phyloP scores from a whole-genome alignment of 495 filamentous ascomycete species.

The Podospora australis region DNA sequence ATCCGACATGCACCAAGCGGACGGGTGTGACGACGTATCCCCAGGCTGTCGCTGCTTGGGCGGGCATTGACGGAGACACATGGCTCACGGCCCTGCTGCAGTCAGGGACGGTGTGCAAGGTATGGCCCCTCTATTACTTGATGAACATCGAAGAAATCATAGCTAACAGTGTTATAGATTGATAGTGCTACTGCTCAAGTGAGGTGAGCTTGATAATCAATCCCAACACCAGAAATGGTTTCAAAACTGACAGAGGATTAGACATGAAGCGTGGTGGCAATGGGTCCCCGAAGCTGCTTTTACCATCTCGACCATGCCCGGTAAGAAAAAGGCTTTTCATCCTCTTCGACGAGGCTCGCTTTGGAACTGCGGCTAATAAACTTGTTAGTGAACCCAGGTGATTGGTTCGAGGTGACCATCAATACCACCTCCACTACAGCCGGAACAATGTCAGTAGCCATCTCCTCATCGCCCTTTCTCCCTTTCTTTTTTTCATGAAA shows the following conservation, averaged over 20 bases:
- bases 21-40: constrained; percentile 18
- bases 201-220: constrained; percentile 4
- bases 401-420: constrained; percentile 26
- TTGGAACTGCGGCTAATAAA: not conserved
- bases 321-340: constrained; percentile 1
- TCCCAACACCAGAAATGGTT: not conserved
- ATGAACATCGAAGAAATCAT: not conserved
- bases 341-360: too few relatives aligned
- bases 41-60: constrained; percentile 25
- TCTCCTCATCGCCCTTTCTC: not conserved
- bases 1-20: constrained; percentile 19
- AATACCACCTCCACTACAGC: constrained; percentile 21
- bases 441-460: constrained; percentile 15
- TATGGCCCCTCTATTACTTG: not conserved
- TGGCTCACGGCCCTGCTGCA: constrained; percentile 20
- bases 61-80: constrained; percentile 26
- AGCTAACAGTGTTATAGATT: constrained; percentile 3
- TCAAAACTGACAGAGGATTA: not conserved
- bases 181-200: constrained; percentile 18
- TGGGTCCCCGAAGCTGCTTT: constrained; percentile 20
- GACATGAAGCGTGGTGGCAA: constrained; percentile 27
- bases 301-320: constrained; percentile 20
- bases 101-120: constrained; percentile 27
- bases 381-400: constrained; percentile 16
- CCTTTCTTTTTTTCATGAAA: not conserved